phyloP scores from a whole-genome alignment of 345 rosid species.

The Orychophragmus violaceus region DNA sequence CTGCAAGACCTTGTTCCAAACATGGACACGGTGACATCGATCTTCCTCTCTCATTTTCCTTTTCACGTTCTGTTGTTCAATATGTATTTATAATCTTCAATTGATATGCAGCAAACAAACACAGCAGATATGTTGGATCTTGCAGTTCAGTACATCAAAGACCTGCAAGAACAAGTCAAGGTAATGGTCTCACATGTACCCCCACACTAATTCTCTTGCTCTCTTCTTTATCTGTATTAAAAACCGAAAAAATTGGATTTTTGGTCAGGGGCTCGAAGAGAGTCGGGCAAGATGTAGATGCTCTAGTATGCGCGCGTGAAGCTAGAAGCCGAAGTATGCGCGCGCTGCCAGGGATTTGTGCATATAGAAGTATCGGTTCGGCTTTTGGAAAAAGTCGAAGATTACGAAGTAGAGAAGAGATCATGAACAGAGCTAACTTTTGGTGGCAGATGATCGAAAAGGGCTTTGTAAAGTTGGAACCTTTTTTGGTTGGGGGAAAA shows the following conservation, averaged over 20 bases:
- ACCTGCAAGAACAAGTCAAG: constrained; percentile 72
- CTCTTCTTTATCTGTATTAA: not conserved
- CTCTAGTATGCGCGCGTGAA: constrained; percentile 20
- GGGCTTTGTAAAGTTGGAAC: constrained; percentile 25
- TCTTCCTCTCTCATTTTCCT: not conserved
- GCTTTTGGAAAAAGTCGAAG: not conserved
- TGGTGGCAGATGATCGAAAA: constrained; percentile 10
- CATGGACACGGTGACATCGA: constrained; percentile 74
- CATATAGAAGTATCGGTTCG: constrained; percentile 12
- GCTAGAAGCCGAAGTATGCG: not conserved
- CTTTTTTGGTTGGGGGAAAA: not conserved
- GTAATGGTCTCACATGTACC: constrained; percentile 30
- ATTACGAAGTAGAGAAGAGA: constrained; percentile 18
- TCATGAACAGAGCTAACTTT: constrained; percentile 20
- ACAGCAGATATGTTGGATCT: constrained; percentile 94
- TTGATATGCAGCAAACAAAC: constrained; percentile 82
- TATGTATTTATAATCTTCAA: constrained; percentile 11
- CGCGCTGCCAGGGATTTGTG: constrained; percentile 4
- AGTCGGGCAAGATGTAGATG: constrained; percentile 61
- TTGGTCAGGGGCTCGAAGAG: constrained; percentile 46
- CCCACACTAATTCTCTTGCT: not conserved
- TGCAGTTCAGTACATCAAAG: constrained; percentile 91
- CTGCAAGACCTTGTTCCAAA: constrained; percentile 95
- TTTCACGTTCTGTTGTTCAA: not conserved
- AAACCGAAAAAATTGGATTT: not conserved